Conservation (phyloP, 345 rosid genomes). For the Arabis alpina region DNA sequence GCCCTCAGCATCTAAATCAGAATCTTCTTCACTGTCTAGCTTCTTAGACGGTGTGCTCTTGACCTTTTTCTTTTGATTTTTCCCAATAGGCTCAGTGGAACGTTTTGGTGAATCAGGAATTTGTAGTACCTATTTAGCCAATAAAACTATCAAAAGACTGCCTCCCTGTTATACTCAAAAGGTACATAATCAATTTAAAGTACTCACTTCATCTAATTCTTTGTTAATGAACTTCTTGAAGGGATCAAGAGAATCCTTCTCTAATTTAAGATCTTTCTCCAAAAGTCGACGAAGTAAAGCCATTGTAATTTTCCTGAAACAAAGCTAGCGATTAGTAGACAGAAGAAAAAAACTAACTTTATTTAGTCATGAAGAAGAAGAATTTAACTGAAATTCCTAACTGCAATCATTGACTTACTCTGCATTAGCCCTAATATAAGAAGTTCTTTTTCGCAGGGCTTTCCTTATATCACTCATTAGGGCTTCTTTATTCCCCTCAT, state of each 20-base stretch:
- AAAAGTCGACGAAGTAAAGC: conserved; percentile 76
- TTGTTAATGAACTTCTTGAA: conserved; percentile 66
- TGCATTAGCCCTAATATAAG: conserved; percentile 66
- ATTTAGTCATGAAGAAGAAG: conserved; percentile 5
- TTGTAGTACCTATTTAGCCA: conserved; percentile 35
- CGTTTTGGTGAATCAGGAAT: conserved; percentile 47
- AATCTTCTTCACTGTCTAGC: conserved; percentile 45
- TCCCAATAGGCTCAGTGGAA: conserved; percentile 46
- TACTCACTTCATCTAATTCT: conserved; percentile 67
- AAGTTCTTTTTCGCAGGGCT: conserved; percentile 63
- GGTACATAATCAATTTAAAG: conserved; percentile 5
- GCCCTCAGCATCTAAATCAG: conserved; percentile 51
- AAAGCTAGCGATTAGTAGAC: neutral
- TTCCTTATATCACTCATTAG: conserved; percentile 56
- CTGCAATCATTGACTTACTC: conserved; percentile 54
- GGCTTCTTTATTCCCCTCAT: conserved; percentile 45
- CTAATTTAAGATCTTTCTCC: conserved; percentile 84
- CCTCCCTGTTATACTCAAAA: neutral
- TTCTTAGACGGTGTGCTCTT: conserved; percentile 48
- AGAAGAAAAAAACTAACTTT: neutral
- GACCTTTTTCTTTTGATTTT: conserved; percentile 45
- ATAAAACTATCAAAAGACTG: conserved; percentile 18
- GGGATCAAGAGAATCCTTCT: conserved; percentile 65
- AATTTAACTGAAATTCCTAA: neutral
- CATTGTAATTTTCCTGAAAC: conserved; percentile 68